Base-by-base conservation (phyloP, 1,284 basidiomycete species). In the Amylostereum chailletii region DNA sequence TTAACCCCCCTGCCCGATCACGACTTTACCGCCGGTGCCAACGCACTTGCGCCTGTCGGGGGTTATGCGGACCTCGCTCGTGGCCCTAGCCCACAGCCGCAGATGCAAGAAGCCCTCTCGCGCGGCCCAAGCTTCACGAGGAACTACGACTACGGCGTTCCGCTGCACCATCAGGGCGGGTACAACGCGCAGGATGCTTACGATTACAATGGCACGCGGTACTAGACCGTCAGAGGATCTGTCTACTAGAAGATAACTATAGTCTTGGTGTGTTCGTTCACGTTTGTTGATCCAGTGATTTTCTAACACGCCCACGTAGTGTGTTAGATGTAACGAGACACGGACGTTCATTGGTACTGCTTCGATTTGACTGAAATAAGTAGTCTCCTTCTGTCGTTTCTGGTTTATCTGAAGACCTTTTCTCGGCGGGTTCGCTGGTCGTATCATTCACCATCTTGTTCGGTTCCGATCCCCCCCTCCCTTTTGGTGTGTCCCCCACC, bases 21-120 rank as follows among this genome's bases (percentile, higher is more conserved):
- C 64, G 90, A 92, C 68, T 92, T 91, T 67, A 90, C 88, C 32
- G 78, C 87, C 44, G 83, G 81, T 26, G 56, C 79, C 37, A 55
- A 69, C 11, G 62, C 69, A 45, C 71, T 81, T 45, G 78, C 80
- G 7, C 77, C 83, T 30, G 76, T 83, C 50, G 86, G 84, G 51
- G 86, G 84, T 33, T 90, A 90, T 60, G 87, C 86, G 42, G 85
- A 90, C 60, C 76, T 90, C 41, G 75, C 82, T 53, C 83, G 87
- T 55, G 84, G 78, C 42, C 66, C 70, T 26, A 80, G 76, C 63
- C 79, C 80, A 26, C 71, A 74, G 54, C 83, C 55, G 42, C 57
- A 62, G 45, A 58, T 66, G 46, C 36, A 38, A n/a, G 46, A 47
- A 9, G 19, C 19, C 19, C 64, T 75, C 26, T 55, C 58, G 44